Evolutionary conservation across 2,329 filamentous ascomycete species (phyloP).

Genomic region (Blumeriella jaapii): DNA sequence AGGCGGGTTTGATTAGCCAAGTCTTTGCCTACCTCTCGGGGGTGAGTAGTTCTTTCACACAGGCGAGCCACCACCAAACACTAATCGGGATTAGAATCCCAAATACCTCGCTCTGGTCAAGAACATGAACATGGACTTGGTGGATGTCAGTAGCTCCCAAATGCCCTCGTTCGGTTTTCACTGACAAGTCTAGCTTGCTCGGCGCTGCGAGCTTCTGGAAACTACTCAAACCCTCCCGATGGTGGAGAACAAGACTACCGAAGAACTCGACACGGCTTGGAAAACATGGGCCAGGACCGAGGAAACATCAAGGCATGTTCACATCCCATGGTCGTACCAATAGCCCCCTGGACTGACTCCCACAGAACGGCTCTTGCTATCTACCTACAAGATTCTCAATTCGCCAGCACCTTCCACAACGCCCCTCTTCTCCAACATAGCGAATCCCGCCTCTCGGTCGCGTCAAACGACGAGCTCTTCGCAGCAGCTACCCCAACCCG

Average conservation of each 20-base stretch:
- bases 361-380: slow-evolving; percentile 1
- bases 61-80: neutral
- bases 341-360: neutral
- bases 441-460: slow-evolving; percentile 2
- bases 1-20: slow-evolving; percentile 10
- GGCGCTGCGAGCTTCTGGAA: slow-evolving; percentile 1
- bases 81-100: slow-evolving; percentile 5
- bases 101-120: slow-evolving; percentile 9
- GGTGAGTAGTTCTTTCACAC: slow-evolving; percentile 2
- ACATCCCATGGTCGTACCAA: neutral
- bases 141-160: slow-evolving; percentile 7
- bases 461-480: slow-evolving; percentile 5
- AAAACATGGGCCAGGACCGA: slow-evolving; percentile 9
- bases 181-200: slow-evolving; percentile 2
- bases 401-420: slow-evolving; percentile 4
- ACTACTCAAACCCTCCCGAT: neutral
- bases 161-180: neutral
- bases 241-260: neutral
- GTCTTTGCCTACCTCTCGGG: slow-evolving; percentile 12
- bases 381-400: slow-evolving; percentile 6
- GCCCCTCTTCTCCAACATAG: slow-evolving; percentile 4
- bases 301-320: slow-evolving; percentile 8
- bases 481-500: slow-evolving; percentile 3
- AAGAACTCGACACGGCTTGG: slow-evolving; percentile 9
- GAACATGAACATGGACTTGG: slow-evolving; percentile 9